Evolutionary conservation across 305 asterid species (phyloP), one percentile per base, ranked within the genome.

Genomic region (Euphrasia arctica): DNA sequence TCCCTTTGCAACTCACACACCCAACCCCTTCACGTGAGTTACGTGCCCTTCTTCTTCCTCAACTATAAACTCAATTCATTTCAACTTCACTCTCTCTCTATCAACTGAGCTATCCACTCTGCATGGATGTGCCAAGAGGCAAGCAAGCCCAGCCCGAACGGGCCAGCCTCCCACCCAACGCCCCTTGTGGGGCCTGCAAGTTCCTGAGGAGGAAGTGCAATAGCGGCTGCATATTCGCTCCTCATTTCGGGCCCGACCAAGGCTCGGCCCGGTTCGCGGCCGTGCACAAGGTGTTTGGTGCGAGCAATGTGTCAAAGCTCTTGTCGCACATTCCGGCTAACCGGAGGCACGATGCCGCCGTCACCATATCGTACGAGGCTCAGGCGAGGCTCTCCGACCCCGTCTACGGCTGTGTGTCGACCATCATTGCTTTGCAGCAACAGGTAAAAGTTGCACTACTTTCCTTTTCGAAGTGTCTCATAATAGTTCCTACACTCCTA

Each of bases 141-240:
- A 80, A 69, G 57, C 79, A 69, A 36, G 62, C 64, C 50, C 10
- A 60, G 4, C 63, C 52, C n/a, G 80, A 41, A 0, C 70, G 50
- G 34, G 65, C 28, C 41, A 51, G 27, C 18, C 29, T 55, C 0
- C 69, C 77, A 1, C 11, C 77, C 12, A 70, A 52, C 28, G 75
- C 91, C 0, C 95, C 96, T 0, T 91, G 98, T 51, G 98, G 98
- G 14, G 98, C 98, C 12, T 91, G 98, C 84, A 91, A 88, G 70
- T 91, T 91, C 83, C 67, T 91, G 77, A 88, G 98, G 80, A 88
- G 98, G 79, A 91, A 88, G 77, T 88, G 98, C 57, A 34, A 80
- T 0, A 74, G 49, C 10, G 95, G 93, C 0, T 88, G 98, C 80
- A 79, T 91, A 29, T 91, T 91, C 41, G 96, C 96, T 5, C 96